Percentiles rank a stretch among this genome's conserved stretches.
Evolutionary conservation across 805 yeast genomes (phyloP).

Genomic region (Yamadazyma nakazawae): DNA sequence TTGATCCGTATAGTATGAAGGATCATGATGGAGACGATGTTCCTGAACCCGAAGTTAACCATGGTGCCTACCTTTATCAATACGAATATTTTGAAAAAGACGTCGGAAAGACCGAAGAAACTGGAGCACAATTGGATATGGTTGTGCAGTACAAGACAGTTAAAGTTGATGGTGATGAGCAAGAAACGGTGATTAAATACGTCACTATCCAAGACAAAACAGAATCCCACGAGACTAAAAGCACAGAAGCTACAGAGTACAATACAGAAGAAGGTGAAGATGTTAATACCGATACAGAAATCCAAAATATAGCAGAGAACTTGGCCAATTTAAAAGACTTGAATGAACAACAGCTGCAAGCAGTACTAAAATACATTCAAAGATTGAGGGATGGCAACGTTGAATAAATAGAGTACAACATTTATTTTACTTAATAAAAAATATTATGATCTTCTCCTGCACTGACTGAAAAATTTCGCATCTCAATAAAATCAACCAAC

Average conservation of each 20-base stretch:
- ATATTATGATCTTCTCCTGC: neutral
- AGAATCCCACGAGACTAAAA: too few species aligned
- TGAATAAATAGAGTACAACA: neutral
- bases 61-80: slow-evolving; percentile 1
- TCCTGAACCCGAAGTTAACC: slow-evolving; percentile 9
- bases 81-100: slow-evolving; percentile 2
- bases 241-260: too few species aligned
- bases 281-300: too few species aligned
- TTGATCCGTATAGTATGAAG: slow-evolving; percentile 29
- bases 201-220: neutral
- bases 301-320: neutral
- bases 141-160: neutral
- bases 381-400: neutral
- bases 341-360: neutral
- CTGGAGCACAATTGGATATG: neutral
- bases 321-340: neutral
- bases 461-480: neutral
- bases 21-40: slow-evolving; percentile 31
- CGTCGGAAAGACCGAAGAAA: neutral
- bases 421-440: too few species aligned
- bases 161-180: neutral
- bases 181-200: neutral
- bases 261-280: too few species aligned
- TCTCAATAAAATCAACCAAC: neutral
- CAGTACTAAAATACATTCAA: neutral